Evolutionary conservation across 768 basidiomycete genomes (phyloP), one percentile per base, ranked within the genome.

Genomic region (Phylloporus arenicola): DNA sequence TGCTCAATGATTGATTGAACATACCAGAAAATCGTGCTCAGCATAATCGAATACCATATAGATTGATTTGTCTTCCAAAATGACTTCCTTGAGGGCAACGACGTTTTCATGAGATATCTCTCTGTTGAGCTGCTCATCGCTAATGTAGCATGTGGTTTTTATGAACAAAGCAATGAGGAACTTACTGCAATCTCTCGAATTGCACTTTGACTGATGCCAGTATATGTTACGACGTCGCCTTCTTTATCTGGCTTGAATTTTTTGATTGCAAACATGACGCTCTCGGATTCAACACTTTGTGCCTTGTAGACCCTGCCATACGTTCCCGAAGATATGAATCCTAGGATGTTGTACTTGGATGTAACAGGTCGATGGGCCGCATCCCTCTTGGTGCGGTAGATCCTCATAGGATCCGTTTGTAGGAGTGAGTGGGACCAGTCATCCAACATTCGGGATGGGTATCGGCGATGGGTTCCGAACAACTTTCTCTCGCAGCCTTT

Each of bases 241-340:
- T 99, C 96, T 69, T 98, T 98, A 77, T 99, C 96, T 0, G 95
- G 96, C 64, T 99, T 99, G 76, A 98, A 98, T 69, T 98, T 99
- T 76, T 99, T 99, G 73, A 99, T 98, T 6, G 96, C 96, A 58
- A 93, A 87, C 42, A 95, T 77, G 55, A 72, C 75, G 3, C 76
- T 81, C 37, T 85, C 83, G 3, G 81, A 77, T 12, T 84, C 86
- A 41, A 80, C 73, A 61, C 86, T 87, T 62, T 84, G 80, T 0
- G 94, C 96, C 67, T 98, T 98, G 81, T 98, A 99, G 2, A 98
- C 96, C n/a, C 94, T 78, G 1, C 96, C 96, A 64, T 98, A 98
- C 0, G 95, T 98, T 17, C 96, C 96, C 8, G 92, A 95, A 2
- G 96, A 97, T 56, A 99, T 95, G 74, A 98, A 98, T 10, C 96